Base-by-base conservation (phyloP, 176 grass and related monocot genomes). In the Cymbopogon citratus region DNA sequence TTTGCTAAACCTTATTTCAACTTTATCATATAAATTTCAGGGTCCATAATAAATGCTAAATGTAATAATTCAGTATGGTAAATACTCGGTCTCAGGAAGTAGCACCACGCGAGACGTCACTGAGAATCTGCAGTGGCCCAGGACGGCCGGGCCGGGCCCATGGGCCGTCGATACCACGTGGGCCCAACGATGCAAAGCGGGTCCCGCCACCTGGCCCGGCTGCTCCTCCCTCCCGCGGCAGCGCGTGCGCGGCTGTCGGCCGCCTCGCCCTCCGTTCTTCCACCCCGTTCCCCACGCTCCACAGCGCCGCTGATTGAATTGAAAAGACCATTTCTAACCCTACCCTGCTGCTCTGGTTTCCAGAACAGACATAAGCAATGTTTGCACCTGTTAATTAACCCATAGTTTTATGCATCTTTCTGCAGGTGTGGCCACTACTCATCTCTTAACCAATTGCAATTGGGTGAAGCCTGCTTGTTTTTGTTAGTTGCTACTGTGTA, bases 171-270 rank as follows among this genome's bases (percentile, higher is more conserved):
- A 44, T 78, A 61, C 66, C 56, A 23, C n/a, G 59, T 67, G 81
- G 87, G 83, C 73, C 87, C 83, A 48, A 56, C 15, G 65, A 46
- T 3, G 9, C n/a, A 7, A n/a, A n/a, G 74, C 29, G 68, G 88
- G 84, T 23, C 84, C 88, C 88, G 21, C 67, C 79, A 39, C 23
- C 73, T 78, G 88, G 36, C 57, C 83, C 28, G 79, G 54, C 49
- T 75, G 84, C 84, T 27, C 79, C 73, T 83, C 74, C 52, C 19
- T 25, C 61, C 61, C 39, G 46, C 84, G 84, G 88, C 88, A 83
- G 84, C 88, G 88, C 80, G 88, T 90, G 88, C 88, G 25, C 16
- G 46, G 39, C 29, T 86, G 84, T 90, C 88, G 79, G 79, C 74
- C 7, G 81, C n/a, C 49, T 63, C 39, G 29, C 83, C 75, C 15